Evolutionary conservation across 2,329 filamentous ascomycete genomes (phyloP).

Genomic region (Colletotrichum tamarilloi): DNA sequence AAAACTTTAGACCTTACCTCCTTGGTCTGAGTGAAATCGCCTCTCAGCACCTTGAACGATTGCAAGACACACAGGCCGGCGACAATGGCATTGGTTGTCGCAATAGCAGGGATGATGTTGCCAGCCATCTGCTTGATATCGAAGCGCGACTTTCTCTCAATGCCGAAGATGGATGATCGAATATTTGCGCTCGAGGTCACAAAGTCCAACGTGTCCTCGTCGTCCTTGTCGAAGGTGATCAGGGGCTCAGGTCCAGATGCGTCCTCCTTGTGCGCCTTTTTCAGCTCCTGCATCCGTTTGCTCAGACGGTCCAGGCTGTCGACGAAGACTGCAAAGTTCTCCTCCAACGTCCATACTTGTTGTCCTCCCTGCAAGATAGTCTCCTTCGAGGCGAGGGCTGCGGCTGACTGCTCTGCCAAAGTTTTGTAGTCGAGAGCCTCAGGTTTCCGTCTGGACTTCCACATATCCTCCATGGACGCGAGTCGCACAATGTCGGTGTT

Average conservation of each 20-base stretch:
- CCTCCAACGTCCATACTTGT: constrained; percentile 80
- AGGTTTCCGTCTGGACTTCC: constrained; percentile 84
- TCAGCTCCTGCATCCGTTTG: constrained; percentile 75
- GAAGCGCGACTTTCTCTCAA: constrained; percentile 89
- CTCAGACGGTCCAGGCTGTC: constrained; percentile 85
- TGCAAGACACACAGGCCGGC: constrained; percentile 92
- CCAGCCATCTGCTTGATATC: constrained; percentile 99
- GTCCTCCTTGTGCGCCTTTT: constrained; percentile 56
- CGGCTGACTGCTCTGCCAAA: constrained; percentile 63
- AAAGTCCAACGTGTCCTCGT: constrained; percentile 94
- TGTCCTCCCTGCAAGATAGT: constrained; percentile 75
- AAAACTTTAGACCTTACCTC: constrained; percentile 64
- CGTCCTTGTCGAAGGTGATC: constrained; percentile 96
- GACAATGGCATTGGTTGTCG: constrained; percentile 96
- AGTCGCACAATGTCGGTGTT: constrained; percentile 84
- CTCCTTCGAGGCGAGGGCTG: constrained; percentile 62
- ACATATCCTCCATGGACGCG: constrained; percentile 93
- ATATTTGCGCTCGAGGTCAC: constrained; percentile 92
- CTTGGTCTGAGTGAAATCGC: constrained; percentile 76
- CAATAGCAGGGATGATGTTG: constrained; percentile 98
- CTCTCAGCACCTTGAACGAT: constrained; percentile 87
- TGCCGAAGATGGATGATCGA: constrained; percentile 87
- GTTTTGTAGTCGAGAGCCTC: constrained; percentile 76
- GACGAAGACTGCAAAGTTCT: constrained; percentile 88
- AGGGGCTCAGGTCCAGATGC: constrained; percentile 67